Conservation (phyloP, 1,284 basidiomycete genomes). For the Cryptococcus amylolentus region DNA sequence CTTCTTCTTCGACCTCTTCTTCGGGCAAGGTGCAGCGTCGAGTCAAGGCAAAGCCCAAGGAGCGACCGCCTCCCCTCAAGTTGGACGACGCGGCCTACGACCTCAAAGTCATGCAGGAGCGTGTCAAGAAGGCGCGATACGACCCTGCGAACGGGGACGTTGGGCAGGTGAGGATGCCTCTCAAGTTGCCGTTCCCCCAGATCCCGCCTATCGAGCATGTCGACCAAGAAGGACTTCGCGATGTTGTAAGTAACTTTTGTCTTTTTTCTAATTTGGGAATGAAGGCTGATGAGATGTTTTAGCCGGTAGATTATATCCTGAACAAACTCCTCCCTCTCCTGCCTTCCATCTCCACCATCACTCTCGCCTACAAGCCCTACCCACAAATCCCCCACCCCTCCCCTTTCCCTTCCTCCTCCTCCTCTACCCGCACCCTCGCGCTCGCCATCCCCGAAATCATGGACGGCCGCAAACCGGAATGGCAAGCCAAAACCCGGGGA, state of each 20-base stretch:
- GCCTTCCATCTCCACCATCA: slow-evolving; percentile 21
- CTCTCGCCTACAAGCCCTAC: slow-evolving; percentile 9
- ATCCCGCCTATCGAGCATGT: slow-evolving; percentile 14
- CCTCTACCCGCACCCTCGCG: slow-evolving; percentile 7
- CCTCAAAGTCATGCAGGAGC: slow-evolving; percentile 6
- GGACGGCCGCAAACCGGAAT: slow-evolving; percentile 8
- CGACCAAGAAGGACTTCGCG: neutral
- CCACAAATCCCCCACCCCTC: slow-evolving; percentile 5
- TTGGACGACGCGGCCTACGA: neutral
- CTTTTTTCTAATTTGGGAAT: neutral
- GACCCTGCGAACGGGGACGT: neutral
- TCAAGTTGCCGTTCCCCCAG: slow-evolving; percentile 16
- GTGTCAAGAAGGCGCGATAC: neutral
- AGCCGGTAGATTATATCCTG: slow-evolving; percentile 31
- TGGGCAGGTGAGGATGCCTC: slow-evolving; percentile 12
- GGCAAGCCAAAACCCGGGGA: slow-evolving; percentile 9
- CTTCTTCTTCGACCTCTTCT: neutral
- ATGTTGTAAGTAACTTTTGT: slow-evolving; percentile 24
- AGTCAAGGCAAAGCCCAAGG: neutral
- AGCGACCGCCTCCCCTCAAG: neutral
- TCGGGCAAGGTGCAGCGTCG: neutral
- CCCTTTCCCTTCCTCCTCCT: neutral
- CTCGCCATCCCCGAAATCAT: slow-evolving; percentile 24
- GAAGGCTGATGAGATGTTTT: slow-evolving; percentile 2
- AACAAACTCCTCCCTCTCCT: slow-evolving; percentile 16